Evolutionary conservation across 1,284 basidiomycete species (phyloP).

Genomic region (Tylopilus orsonianus): DNA sequence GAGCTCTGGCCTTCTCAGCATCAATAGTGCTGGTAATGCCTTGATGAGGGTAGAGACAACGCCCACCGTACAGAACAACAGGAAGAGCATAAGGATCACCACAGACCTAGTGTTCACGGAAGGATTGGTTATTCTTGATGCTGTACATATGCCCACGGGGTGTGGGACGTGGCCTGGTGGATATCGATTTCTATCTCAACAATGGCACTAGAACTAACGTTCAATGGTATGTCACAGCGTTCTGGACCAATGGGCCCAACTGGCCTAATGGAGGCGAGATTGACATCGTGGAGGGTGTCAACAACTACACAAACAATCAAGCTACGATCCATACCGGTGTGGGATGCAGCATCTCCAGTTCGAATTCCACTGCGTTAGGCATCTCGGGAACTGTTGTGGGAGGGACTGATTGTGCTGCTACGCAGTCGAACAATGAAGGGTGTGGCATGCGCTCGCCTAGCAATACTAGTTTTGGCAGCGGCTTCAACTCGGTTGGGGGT

Average conservation of each 20-base stretch:
- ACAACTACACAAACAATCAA: conserved; percentile 78
- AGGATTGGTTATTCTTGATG: conserved; percentile 78
- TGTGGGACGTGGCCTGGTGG: conserved; percentile 82
- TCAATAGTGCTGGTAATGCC: conserved; percentile 71
- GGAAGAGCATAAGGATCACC: conserved; percentile 77
- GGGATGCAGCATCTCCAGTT: conserved; percentile 64
- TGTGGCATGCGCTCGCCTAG: conserved; percentile 61
- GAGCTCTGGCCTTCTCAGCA: conserved; percentile 48
- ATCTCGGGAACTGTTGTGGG: conserved; percentile 65
- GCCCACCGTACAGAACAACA: conserved; percentile 57
- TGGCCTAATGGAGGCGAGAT: conserved; percentile 83
- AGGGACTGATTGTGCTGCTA: conserved; percentile 68
- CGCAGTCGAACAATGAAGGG: conserved; percentile 65
- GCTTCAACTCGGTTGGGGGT: conserved; percentile 71
- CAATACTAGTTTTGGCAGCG: conserved; percentile 59
- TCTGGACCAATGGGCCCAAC: conserved; percentile 60
- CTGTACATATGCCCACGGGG: conserved; percentile 88
- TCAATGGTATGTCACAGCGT: conserved; percentile 32
- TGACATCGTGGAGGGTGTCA: conserved; percentile 82
- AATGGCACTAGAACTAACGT: conserved; percentile 31
- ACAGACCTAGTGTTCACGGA: conserved; percentile 57
- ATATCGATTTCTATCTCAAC: conserved; percentile 24
- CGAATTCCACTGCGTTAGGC: conserved; percentile 47
- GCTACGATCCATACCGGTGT: conserved; percentile 75
- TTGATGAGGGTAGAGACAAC: conserved; percentile 87